Evolutionary conservation across 805 yeast species (phyloP).

Genomic region (Teunomyces panamensis): DNA sequence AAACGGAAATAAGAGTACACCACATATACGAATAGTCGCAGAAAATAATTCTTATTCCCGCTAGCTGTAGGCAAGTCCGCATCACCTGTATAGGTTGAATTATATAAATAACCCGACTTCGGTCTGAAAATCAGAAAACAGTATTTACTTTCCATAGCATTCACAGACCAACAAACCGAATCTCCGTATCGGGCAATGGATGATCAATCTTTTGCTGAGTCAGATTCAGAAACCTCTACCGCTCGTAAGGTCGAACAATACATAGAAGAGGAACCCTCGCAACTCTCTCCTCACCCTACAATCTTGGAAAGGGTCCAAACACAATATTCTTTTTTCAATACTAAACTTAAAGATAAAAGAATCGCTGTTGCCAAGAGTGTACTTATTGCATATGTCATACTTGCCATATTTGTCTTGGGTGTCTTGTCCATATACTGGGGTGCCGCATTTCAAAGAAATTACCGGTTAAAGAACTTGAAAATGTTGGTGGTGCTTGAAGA

Average conservation of each 20-base stretch:
- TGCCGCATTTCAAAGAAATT: slow-evolving; percentile 27
- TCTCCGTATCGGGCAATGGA: too few species aligned
- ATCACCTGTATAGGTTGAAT: too few species aligned
- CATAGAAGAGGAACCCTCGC: not conserved
- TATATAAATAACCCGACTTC: too few species aligned
- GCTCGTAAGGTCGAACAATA: not conserved
- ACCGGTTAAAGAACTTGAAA: slow-evolving; percentile 28
- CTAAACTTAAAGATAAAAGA: slow-evolving; percentile 20
- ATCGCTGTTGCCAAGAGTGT: slow-evolving; percentile 14
- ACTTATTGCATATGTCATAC: slow-evolving; percentile 21
- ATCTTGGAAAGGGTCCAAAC: slow-evolving; percentile 24
- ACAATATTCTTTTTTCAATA: slow-evolving; percentile 31
- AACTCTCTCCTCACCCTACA: slow-evolving; percentile 16
- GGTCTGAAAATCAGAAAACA: too few species aligned
- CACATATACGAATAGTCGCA: too few species aligned
- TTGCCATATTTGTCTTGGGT: slow-evolving; percentile 23
- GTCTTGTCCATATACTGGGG: slow-evolving; percentile 44
- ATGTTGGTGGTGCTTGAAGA: slow-evolving; percentile 40
- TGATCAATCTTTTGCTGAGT: not conserved
- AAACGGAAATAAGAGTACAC: too few species aligned
- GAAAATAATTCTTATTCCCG: too few species aligned
- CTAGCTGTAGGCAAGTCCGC: too few species aligned
- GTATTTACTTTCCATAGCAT: too few species aligned
- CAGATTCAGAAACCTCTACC: not conserved
- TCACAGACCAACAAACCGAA: too few species aligned